phyloP scores from a whole-genome alignment of 768 basidiomycete genomes.

The Termitomyces eurrhizus region DNA sequence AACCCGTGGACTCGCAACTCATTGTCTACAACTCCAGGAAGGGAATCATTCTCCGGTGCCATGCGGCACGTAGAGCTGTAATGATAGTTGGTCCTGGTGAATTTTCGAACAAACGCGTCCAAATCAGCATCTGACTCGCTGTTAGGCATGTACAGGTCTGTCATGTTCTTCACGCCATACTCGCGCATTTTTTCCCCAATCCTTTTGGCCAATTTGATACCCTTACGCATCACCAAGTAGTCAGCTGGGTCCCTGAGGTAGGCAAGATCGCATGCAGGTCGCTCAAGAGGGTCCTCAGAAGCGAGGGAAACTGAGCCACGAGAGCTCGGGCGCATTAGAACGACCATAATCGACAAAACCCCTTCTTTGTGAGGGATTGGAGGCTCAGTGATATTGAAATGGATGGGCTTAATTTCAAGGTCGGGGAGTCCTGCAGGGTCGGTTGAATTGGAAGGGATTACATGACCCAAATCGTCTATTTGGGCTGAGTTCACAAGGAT shows the following conservation, averaged over 20 bases:
- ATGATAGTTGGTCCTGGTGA: slow-evolving; percentile 27
- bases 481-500: slow-evolving; percentile 5
- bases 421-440: slow-evolving; percentile 29
- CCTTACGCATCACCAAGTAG: slow-evolving; percentile 21
- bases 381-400: slow-evolving; percentile 12
- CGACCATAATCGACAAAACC: slow-evolving; percentile 18
- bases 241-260: slow-evolving; percentile 25
- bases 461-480: slow-evolving; percentile 1
- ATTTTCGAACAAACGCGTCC: slow-evolving; percentile 24
- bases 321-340: slow-evolving; percentile 19
- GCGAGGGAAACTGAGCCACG: slow-evolving; percentile 19
- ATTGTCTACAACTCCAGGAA: slow-evolving; percentile 19
- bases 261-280: slow-evolving; percentile 26
- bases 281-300: slow-evolving; percentile 26
- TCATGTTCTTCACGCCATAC: slow-evolving; percentile 7
- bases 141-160: slow-evolving; percentile 22
- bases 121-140: slow-evolving; percentile 25
- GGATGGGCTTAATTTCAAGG: slow-evolving; percentile 31
- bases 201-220: slow-evolving; percentile 16
- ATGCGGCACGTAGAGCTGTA: slow-evolving; percentile 35
- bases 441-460: background rate
- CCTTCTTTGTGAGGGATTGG: slow-evolving; percentile 16
- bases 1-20: slow-evolving; percentile 21
- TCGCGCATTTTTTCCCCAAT: slow-evolving; percentile 8
- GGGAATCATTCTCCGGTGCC: slow-evolving; percentile 22